Conservation (phyloP, 345 rosid genomes). For the Nephelium lappaceum region DNA sequence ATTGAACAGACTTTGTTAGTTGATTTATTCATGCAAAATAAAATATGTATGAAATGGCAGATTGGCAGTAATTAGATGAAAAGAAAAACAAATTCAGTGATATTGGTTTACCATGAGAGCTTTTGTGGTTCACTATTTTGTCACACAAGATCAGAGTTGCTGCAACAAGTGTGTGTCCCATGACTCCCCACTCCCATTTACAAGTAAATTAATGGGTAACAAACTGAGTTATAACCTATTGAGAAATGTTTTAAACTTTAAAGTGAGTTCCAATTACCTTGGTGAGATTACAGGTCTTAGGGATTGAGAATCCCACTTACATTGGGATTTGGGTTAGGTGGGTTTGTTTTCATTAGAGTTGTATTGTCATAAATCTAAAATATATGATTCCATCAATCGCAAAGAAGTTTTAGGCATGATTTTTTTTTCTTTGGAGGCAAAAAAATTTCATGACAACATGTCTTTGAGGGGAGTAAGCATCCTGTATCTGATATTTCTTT, state of each 20-base stretch:
- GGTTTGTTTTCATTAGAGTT: not conserved
- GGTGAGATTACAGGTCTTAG: not conserved
- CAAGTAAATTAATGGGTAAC: not conserved
- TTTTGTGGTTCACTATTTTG: conserved; percentile 4
- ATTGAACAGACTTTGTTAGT: not conserved
- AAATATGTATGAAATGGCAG: not conserved
- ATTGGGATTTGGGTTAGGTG: not conserved
- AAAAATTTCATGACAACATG: not conserved
- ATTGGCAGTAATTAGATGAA: not conserved
- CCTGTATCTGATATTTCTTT: not conserved
- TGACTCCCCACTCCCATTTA: too few species aligned
- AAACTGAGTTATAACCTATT: not conserved
- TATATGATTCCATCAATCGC: not conserved
- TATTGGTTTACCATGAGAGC: not conserved
- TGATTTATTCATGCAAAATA: not conserved
- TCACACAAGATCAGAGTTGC: not conserved
- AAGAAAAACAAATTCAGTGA: not conserved
- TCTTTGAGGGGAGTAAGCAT: not conserved
- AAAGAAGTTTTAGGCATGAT: not conserved
- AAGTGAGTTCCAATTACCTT: not conserved
- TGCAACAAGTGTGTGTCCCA: not conserved
- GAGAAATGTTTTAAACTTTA: not conserved
- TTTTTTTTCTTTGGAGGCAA: not conserved
- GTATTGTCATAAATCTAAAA: not conserved
- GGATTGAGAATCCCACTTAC: too few species aligned